Percentiles rank a stretch among this genome's conserved stretches.
phyloP scores from a whole-genome alignment of 2,329 filamentous ascomycete species.

The Lasiodiplodia citricola region DNA sequence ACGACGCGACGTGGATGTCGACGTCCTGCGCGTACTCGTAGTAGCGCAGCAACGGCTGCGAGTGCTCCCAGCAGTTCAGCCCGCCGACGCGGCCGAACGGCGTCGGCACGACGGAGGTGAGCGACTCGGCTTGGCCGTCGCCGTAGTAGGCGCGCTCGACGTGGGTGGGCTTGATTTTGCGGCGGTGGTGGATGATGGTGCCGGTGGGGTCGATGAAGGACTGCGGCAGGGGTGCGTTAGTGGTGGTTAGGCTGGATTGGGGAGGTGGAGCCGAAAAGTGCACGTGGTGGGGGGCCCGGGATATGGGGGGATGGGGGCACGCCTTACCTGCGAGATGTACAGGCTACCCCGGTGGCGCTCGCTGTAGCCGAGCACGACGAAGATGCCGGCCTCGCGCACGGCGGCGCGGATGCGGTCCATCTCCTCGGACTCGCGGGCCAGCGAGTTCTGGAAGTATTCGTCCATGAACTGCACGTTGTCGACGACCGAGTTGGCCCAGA shows the following conservation, averaged over 20 bases:
- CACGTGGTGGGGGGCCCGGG: too few relatives aligned
- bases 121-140: slow-evolving; percentile 42
- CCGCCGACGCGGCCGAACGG: slow-evolving; percentile 40
- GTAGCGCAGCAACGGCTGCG: slow-evolving; percentile 50
- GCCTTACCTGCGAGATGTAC: slow-evolving; percentile 45
- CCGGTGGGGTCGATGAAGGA: slow-evolving; percentile 42
- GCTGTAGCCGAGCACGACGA: slow-evolving; percentile 48
- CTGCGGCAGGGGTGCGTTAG: not conserved
- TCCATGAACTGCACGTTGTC: slow-evolving; percentile 46
- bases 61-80: slow-evolving; percentile 50
- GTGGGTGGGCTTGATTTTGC: slow-evolving; percentile 52
- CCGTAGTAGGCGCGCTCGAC: slow-evolving; percentile 53
- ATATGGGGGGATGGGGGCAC: too few relatives aligned
- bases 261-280: too few relatives aligned
- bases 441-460: slow-evolving; percentile 53
- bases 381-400: slow-evolving; percentile 42
- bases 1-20: slow-evolving; percentile 48
- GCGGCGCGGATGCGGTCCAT: slow-evolving; percentile 49
- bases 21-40: slow-evolving; percentile 47
- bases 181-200: slow-evolving; percentile 42
- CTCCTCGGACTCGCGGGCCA: slow-evolving; percentile 47
- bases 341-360: slow-evolving; percentile 45
- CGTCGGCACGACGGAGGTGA: slow-evolving; percentile 42
- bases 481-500: slow-evolving; percentile 40
- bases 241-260: not conserved